A percentile compares a stretch with the other conserved stretches of the same genome.
phyloP scores from a whole-genome alignment of 257 asterid species.

The Verbascum thapsus region DNA sequence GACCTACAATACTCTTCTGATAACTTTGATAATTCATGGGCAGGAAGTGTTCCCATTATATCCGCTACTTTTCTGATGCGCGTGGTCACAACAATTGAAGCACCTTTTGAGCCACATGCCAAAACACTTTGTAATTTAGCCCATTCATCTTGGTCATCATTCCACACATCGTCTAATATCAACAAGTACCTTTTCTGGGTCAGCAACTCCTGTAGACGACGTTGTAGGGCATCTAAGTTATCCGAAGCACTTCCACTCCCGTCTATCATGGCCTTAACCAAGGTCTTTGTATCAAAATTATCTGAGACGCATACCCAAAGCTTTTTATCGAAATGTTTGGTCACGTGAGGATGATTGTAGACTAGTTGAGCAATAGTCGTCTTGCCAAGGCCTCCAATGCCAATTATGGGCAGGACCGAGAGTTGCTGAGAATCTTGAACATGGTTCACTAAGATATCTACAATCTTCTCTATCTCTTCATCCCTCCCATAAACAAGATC shows the following conservation, averaged over 20 bases:
- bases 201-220: constrained; percentile 26
- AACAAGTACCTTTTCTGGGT: constrained; percentile 33
- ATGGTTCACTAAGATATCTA: constrained; percentile 28
- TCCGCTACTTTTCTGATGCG: constrained; percentile 30
- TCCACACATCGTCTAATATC: constrained; percentile 45
- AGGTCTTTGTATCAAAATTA: too few species aligned
- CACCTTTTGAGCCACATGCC: constrained; percentile 30
- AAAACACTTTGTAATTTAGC: constrained; percentile 7
- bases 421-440: constrained; percentile 16
- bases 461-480: constrained; percentile 32
- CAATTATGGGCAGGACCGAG: constrained; percentile 30
- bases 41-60: constrained; percentile 30
- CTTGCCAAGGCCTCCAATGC: constrained; percentile 36
- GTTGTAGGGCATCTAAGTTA: constrained; percentile 29
- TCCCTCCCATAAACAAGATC: constrained; percentile 32
- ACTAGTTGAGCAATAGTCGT: constrained; percentile 31
- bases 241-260: neutral
- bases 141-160: constrained; percentile 40
- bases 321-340: constrained; percentile 19
- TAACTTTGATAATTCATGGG: constrained; percentile 15
- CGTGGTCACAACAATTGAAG: constrained; percentile 35
- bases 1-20: constrained; percentile 31
- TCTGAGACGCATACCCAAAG: constrained; percentile 44
- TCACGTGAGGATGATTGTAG: constrained; percentile 24
- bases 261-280: constrained; percentile 35